Evolutionary conservation across 1,284 basidiomycete genomes (phyloP), one percentile per base, ranked within the genome.

Genomic region (Phlebopus sp.): DNA sequence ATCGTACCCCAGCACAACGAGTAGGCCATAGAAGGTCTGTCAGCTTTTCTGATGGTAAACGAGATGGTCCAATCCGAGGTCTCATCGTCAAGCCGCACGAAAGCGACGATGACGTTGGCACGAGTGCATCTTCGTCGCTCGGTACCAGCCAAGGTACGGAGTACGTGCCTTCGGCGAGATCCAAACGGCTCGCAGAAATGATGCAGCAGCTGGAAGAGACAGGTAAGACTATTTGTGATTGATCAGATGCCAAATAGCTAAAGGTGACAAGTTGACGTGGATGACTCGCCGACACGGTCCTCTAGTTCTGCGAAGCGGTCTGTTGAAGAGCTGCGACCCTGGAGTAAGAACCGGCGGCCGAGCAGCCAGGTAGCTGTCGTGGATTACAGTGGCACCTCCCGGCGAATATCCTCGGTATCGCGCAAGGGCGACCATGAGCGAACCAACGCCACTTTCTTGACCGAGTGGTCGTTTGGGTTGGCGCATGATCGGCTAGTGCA

Each of bases 381-480:
- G 34, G 59, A 58, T 31, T 61, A 62, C 4, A 62, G 49, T 21
- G 62, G 57, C 37, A 55, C 66, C 19, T 64, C 74, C 29, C 70
- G 73, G 29, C 72, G 78, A 11, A 64, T 71, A 1, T 76, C 78
- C 51, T 74, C 79, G 11, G 69, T 73, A 45, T 73, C 77, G 29
- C 73, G 70, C 34, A 69, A 68, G 34, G 66, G 67, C 45, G 60
- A 63, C 11, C 54, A 59, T 46, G 58, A 56, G 44, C 62, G 66
- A 51, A 72, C 68, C 34, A 84, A 89, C 58, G 84, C 79, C 34
- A 97, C 94, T 0, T 95, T 96, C 72, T 73, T 97, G 54, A 90
- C 88, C 4, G 93, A 97, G 60, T 97, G 94, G 61, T 97, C 94
- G 23, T 99, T 99, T 64, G 91, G 83, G 15, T 84, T 97, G 25